Evolutionary conservation across 2,329 filamentous ascomycete genomes (phyloP), one percentile per base, ranked within the genome.

Genomic region (Pseudonectria buxi): DNA sequence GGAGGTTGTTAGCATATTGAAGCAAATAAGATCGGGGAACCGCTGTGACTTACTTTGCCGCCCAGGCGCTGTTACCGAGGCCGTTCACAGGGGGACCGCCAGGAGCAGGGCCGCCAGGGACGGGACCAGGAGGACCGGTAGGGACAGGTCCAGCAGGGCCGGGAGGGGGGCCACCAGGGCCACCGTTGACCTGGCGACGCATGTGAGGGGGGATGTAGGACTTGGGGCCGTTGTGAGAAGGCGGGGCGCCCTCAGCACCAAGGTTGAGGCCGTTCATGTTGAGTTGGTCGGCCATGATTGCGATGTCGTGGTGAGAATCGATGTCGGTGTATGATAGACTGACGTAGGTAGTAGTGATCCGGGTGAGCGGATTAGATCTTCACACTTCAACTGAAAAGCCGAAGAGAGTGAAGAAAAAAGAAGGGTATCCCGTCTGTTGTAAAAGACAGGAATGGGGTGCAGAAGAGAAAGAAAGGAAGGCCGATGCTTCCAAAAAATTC

Each of bases 171-270:
- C 47, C 47, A 25, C 47, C 50, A 33, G 60, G 39, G 24, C 48
- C 44, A 37, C 50, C 53, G 27, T 45, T 46, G 26, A 54, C 57
- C 36, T 76, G 75, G 53, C 67, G 69, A 58, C 86, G 81, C 72
- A 89, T 79, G 65, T 92, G 86, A 63, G 86, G 86, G 49, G 86
- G 86, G 50, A 92, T 88, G 72, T 92, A 92, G 38, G 84, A 84
- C 56, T 82, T 81, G 47, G 51, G 44, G 47, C 55, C 47, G 39
- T 53, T 32, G 43, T 43, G 44, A 35, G 45, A 49, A 30, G 54
- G 50, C 36, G 59, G 55, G 31, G 51, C 46, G 37, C 56, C 61
- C 24, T 62, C 61, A 39, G 61, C 59, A 39, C 65, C 78, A 46
- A 90, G 70, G 64, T 68, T 81, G 56, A 90, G 71, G 59, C 79